Percentiles rank a stretch among this genome's conserved stretches.
These are phyloP conservation scores for Cyclanthera cordifolia DNA, from an alignment of 306 rosid genomes.

Conservation along the genomic window DNA sequence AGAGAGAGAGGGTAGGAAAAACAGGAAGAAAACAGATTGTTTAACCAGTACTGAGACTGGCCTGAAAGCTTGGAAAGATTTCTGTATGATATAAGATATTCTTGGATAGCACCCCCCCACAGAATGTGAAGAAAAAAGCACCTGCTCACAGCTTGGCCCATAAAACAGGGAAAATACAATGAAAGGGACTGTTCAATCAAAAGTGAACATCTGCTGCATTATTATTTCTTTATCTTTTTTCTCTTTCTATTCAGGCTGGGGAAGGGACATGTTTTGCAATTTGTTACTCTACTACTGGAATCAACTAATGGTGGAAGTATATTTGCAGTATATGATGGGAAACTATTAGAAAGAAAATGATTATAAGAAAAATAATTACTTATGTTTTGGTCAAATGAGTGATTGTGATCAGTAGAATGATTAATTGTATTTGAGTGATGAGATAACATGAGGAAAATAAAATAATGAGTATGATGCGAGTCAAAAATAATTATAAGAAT, in stretches of 20 bases:
- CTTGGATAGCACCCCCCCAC: background rate
- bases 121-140: conserved; percentile 7
- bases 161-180: background rate
- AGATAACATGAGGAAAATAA: no score
- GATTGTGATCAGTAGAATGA: no score
- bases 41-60: conserved; percentile 2
- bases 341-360: no score
- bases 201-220: conserved; percentile 7
- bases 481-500: no score
- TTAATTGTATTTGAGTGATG: no score
- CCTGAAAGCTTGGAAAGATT: conserved; percentile 1
- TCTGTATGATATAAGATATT: conserved; percentile 1
- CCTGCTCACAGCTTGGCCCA: background rate
- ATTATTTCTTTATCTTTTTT: background rate
- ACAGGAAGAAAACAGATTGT: conserved; percentile 8
- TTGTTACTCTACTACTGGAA: no score
- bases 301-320: no score
- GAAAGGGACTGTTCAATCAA: conserved; percentile 12
- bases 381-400: no score
- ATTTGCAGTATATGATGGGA: no score
- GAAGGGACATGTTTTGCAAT: no score
- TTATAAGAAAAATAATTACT: no score
- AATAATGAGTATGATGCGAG: no score
- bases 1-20: background rate
- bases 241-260: conserved; percentile 4